Percentiles rank a stretch among this genome's conserved stretches.
phyloP scores from a whole-genome alignment of 768 basidiomycete species.

The Pleurotus salmoneostramineus region DNA sequence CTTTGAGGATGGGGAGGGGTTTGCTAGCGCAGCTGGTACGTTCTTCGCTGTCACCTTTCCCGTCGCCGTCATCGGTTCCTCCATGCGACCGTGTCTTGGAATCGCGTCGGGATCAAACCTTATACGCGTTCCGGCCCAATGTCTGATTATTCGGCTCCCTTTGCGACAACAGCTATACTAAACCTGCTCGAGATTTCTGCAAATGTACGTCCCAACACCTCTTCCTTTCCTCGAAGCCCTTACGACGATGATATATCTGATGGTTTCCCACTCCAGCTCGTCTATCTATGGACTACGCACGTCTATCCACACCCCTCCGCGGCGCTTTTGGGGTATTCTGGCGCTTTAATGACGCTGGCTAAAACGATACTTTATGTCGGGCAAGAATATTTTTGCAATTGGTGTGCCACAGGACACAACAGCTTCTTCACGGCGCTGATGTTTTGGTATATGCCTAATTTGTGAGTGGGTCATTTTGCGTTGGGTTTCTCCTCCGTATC shows the following conservation, averaged over 20 bases:
- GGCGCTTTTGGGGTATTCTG: constrained; percentile 69
- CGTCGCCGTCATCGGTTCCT: background rate
- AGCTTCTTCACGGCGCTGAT: constrained; percentile 39
- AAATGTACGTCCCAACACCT: constrained; percentile 35
- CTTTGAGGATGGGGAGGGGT: constrained; percentile 59
- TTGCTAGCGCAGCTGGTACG: constrained; percentile 71
- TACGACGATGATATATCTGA: constrained; percentile 1
- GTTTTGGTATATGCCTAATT: constrained; percentile 69
- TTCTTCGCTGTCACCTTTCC: background rate
- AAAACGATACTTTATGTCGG: constrained; percentile 74
- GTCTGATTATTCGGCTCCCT: constrained; percentile 6
- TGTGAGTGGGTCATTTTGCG: constrained; percentile 34
- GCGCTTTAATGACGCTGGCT: constrained; percentile 65
- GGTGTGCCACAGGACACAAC: constrained; percentile 65
- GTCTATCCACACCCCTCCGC: constrained; percentile 45
- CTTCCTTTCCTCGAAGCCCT: background rate
- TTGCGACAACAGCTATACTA: constrained; percentile 46
- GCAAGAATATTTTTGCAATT: constrained; percentile 72
- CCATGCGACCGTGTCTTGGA: no score
- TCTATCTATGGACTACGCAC: constrained; percentile 65
- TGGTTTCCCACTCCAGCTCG: constrained; percentile 20
- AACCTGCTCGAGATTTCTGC: constrained; percentile 71
- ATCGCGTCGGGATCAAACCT: no score
- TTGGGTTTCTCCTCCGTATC: background rate
- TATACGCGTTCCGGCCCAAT: background rate